These are phyloP conservation scores for Aspergillus amoenus DNA, from an alignment of 2,329 filamentous ascomycete species.

Conservation along the genomic window DNA sequence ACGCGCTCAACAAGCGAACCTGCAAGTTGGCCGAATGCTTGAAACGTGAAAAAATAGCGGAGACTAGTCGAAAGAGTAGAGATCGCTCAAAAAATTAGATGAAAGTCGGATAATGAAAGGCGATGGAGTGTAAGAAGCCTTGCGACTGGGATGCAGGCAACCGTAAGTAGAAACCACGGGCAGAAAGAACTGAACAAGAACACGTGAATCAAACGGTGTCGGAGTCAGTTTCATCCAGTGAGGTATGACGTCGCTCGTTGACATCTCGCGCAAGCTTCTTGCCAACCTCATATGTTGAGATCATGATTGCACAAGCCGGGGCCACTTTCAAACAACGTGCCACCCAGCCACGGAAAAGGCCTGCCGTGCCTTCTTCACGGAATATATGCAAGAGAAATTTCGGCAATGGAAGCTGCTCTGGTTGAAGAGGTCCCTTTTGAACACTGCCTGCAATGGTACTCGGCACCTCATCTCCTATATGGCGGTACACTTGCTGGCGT, in stretches of 20 bases:
- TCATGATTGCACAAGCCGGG: constrained; percentile 98
- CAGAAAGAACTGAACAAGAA: too few relatives aligned
- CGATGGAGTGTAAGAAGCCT: too few relatives aligned
- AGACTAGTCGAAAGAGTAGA: constrained; percentile 18
- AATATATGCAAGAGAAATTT: constrained; percentile 90
- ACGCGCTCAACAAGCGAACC: neutral
- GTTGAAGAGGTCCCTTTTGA: constrained; percentile 36
- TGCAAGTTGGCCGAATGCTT: constrained; percentile 14
- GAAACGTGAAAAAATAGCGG: constrained; percentile 24
- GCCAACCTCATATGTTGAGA: constrained; percentile 93
- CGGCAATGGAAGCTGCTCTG: constrained; percentile 76
- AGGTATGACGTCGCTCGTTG: constrained; percentile 58
- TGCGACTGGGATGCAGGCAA: too few relatives aligned
- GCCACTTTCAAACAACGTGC: constrained; percentile 91
- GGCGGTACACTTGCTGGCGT: constrained; percentile 77
- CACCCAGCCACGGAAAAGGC: constrained; percentile 88
- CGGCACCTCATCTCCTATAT: constrained; percentile 47
- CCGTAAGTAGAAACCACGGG: too few relatives aligned
- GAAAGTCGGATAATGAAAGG: neutral
- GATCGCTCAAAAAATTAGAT: constrained; percentile 7
- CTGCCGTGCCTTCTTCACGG: constrained; percentile 73
- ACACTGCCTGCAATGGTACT: constrained; percentile 15
- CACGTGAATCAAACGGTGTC: constrained; percentile 17
- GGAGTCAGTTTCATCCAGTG: constrained; percentile 17
- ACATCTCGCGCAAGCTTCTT: constrained; percentile 80